Evolutionary conservation across 176 grass and related monocot genomes (phyloP).

Genomic region (Ampelocalamus luodianensis): DNA sequence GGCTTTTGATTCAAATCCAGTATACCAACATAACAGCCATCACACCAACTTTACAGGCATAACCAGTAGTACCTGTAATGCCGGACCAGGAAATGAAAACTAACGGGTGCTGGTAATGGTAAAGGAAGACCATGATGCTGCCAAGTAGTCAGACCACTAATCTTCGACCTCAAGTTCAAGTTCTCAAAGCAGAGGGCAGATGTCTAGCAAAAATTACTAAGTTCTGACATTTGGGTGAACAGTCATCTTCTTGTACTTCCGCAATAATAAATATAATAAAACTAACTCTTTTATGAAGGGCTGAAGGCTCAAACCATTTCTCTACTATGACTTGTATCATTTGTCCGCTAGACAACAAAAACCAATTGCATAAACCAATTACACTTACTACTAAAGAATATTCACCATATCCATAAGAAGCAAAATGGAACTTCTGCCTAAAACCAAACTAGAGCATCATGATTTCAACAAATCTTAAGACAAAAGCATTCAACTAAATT

Average conservation of each 20-base stretch:
- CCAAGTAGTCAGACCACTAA: neutral
- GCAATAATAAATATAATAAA: neutral
- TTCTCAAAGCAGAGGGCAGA: neutral
- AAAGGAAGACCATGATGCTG: neutral
- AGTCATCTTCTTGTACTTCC: neutral
- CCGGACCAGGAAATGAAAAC: neutral
- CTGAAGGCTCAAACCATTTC: neutral
- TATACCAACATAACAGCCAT: neutral
- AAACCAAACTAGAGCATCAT: constrained; percentile 6
- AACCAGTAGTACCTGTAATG: neutral
- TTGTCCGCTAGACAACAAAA: neutral
- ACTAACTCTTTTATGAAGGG: neutral
- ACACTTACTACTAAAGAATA: neutral
- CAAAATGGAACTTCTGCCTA: neutral
- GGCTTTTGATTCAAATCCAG: neutral
- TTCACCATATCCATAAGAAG: constrained; percentile 7
- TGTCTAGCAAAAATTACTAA: neutral
- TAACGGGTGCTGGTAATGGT: neutral
- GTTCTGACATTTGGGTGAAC: neutral
- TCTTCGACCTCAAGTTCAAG: neutral
- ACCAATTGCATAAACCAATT: neutral
- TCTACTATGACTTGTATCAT: neutral
- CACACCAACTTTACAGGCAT: constrained; percentile 16
- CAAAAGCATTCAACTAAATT: neutral
- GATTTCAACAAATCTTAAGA: constrained; percentile 21